phyloP scores from a whole-genome alignment of 495 filamentous ascomycete species.

The Cercophora newfieldiana region DNA sequence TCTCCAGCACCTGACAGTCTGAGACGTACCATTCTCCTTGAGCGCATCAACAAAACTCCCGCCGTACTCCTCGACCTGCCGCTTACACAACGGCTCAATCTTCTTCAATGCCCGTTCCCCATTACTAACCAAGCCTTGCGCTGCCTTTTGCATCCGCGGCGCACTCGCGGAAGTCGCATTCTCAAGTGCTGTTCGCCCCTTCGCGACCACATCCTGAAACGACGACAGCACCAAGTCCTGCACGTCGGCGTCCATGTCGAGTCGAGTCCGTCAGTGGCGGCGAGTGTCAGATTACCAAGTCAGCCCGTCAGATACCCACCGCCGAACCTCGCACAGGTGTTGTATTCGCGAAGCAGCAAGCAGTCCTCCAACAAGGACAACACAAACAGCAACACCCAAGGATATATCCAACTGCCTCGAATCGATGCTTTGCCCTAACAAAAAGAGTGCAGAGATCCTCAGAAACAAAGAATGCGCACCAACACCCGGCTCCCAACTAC shows the following conservation, averaged over 20 bases:
- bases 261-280: neutral
- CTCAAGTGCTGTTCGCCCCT: slow-evolving; percentile 36
- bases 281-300: neutral
- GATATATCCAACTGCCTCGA: too few relatives aligned
- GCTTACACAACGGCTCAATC: slow-evolving; percentile 44
- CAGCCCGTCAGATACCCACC: too few relatives aligned
- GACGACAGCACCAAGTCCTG: slow-evolving; percentile 40
- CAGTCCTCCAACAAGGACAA: too few relatives aligned
- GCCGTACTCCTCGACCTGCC: slow-evolving; percentile 41
- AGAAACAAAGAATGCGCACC: too few relatives aligned
- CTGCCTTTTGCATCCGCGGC: slow-evolving; percentile 43
- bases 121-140: slow-evolving; percentile 40
- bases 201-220: slow-evolving; percentile 44
- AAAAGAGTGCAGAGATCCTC: too few relatives aligned
- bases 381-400: too few relatives aligned
- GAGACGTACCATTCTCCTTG: slow-evolving; percentile 42
- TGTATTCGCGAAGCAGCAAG: too few relatives aligned
- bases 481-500: neutral
- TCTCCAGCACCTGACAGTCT: neutral
- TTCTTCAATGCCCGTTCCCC: slow-evolving; percentile 45
- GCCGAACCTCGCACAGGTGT: too few relatives aligned
- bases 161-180: slow-evolving; percentile 38
- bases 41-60: slow-evolving; percentile 42
- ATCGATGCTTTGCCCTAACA: too few relatives aligned
- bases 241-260: slow-evolving; percentile 36